These are phyloP conservation scores for Echium plantagineum DNA, from an alignment of 257 asterid genomes.

Conservation along the genomic window DNA sequence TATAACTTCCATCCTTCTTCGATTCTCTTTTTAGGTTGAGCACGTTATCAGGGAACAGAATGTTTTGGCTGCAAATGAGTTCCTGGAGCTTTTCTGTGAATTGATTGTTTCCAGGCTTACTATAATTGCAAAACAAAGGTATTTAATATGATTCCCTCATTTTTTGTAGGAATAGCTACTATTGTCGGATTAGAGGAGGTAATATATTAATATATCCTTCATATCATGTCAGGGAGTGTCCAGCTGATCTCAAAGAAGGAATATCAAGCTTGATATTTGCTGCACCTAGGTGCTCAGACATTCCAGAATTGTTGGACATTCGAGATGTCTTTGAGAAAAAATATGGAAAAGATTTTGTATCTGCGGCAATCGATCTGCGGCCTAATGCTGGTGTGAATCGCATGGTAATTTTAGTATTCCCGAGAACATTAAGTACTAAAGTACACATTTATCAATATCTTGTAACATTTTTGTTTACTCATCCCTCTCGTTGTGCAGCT, in stretches of 20 bases:
- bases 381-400: constrained; percentile 94
- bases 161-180: background rate
- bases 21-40: constrained; percentile 47
- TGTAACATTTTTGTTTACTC: background rate
- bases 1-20: background rate
- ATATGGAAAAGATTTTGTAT: constrained; percentile 89
- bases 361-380: constrained; percentile 84
- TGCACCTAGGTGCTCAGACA: constrained; percentile 91
- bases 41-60: constrained; percentile 94
- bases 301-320: constrained; percentile 68
- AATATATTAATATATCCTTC: constrained; percentile 7
- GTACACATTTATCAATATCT: background rate
- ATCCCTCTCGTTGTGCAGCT: constrained; percentile 40
- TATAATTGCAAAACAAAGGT: constrained; percentile 87
- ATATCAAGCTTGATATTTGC: constrained; percentile 85
- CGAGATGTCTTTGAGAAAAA: constrained; percentile 69
- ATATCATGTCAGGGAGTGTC: constrained; percentile 57
- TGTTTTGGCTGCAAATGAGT: constrained; percentile 84
- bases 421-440: too few species aligned
- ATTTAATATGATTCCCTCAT: background rate
- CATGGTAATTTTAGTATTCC: constrained; percentile 25
- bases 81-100: constrained; percentile 90
- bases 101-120: constrained; percentile 71
- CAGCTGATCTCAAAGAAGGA: constrained; percentile 94
- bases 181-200: constrained; percentile 5